Percentiles rank a stretch among this genome's conserved stretches.
phyloP scores from a whole-genome alignment of 169 alveolate genomes.

The Plasmodium knowlesi region DNA sequence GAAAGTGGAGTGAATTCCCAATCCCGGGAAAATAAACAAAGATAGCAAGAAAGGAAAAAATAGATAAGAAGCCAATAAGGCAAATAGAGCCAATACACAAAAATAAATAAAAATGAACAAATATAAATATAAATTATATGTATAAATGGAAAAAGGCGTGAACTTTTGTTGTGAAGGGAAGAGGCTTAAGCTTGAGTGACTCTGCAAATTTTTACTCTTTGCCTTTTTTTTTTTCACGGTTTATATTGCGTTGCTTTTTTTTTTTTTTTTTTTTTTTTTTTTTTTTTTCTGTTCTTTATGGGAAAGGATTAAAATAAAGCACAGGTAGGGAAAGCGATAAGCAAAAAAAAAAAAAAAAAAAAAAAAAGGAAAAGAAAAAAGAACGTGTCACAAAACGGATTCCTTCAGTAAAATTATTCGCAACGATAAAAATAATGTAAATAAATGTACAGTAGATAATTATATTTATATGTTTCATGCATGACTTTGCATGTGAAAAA shows the following conservation, averaged over 20 bases:
- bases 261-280: no score
- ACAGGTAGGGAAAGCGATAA: background rate
- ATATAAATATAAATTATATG: background rate
- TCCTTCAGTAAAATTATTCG: background rate
- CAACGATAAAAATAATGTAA: background rate
- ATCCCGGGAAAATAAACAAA: background rate
- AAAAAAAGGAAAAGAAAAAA: no score
- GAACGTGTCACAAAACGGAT: background rate
- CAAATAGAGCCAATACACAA: background rate
- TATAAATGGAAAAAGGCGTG: background rate
- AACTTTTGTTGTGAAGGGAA: background rate
- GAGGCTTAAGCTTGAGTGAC: background rate
- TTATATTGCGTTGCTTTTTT: background rate
- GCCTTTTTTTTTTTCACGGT: background rate
- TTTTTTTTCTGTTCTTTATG: background rate
- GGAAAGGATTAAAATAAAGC: background rate
- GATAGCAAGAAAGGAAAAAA: background rate
- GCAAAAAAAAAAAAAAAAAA: no score
- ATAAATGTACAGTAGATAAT: background rate
- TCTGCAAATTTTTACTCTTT: background rate
- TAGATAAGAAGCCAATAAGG: background rate
- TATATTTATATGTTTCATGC: background rate
- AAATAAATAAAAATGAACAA: background rate
- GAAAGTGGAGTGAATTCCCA: background rate
- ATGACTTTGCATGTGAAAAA: background rate